These are phyloP conservation scores for Pseudodiploospora longispora DNA, from an alignment of 2,329 filamentous ascomycete genomes.

Conservation along the genomic window DNA sequence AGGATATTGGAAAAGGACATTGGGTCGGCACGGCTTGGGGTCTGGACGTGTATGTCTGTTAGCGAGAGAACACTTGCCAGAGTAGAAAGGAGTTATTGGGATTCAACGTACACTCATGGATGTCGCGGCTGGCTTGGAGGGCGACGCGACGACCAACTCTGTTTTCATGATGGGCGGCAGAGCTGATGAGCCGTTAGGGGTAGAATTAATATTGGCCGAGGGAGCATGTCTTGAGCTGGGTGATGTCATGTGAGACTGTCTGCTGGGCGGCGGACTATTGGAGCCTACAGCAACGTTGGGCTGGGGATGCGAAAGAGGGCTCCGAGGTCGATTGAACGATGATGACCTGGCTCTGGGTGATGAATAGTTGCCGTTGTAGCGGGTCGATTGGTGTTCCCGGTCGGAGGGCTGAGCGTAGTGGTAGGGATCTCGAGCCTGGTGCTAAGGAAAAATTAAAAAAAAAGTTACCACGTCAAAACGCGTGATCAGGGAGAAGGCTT, in stretches of 20 bases:
- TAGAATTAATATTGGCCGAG: constrained; percentile 27
- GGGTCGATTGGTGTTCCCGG: constrained; percentile 33
- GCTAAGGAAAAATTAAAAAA: constrained; percentile 8
- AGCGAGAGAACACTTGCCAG: constrained; percentile 1
- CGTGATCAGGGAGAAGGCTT: constrained; percentile 8
- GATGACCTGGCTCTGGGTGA: constrained; percentile 38
- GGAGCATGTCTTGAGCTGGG: constrained; percentile 39
- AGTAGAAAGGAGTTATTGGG: constrained; percentile 6
- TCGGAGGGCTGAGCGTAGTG: constrained; percentile 37
- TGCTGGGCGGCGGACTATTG: constrained; percentile 35
- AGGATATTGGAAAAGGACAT: constrained; percentile 97
- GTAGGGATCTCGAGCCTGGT: constrained; percentile 44
- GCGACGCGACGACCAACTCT: constrained; percentile 33
- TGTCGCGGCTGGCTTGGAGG: constrained; percentile 30
- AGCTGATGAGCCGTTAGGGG: constrained; percentile 31
- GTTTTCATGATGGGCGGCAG: constrained; percentile 29
- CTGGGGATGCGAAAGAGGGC: constrained; percentile 43
- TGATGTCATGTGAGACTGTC: constrained; percentile 36
- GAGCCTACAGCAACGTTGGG: constrained; percentile 35
- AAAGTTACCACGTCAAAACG: constrained; percentile 16
- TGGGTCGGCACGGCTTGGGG: constrained; percentile 69
- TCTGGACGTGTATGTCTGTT: constrained; percentile 35
- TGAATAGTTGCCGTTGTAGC: constrained; percentile 41
- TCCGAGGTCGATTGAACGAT: constrained; percentile 37
- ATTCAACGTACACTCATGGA: constrained; percentile 27